phyloP scores from a whole-genome alignment of 495 filamentous ascomycete species.

The Daldinia loculata region DNA sequence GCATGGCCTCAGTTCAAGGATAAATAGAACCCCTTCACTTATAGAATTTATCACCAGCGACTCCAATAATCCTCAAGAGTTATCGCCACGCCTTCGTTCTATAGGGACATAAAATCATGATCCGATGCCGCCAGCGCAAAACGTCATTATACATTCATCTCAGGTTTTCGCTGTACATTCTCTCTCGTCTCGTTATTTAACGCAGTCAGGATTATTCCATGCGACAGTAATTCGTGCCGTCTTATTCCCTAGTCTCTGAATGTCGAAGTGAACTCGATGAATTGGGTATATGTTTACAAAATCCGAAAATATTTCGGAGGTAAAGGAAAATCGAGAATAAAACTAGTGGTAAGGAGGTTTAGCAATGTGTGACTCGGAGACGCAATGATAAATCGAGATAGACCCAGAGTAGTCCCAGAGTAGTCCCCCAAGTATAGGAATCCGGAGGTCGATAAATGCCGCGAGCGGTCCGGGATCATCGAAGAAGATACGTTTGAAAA shows the following conservation, averaged over 20 bases:
- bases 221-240: conserved; percentile 5
- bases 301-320: background rate
- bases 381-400: background rate
- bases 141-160: conserved; percentile 31
- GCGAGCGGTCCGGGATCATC: conserved; percentile 8
- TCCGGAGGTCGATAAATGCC: background rate
- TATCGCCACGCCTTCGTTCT: background rate
- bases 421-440: background rate
- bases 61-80: background rate
- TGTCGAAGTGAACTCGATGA: conserved; percentile 13
- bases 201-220: conserved; percentile 1
- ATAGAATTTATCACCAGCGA: conserved; percentile 5
- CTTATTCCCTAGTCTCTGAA: conserved; percentile 9
- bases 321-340: background rate
- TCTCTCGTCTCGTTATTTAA: conserved; percentile 7
- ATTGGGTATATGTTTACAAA: conserved; percentile 32
- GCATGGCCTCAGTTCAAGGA: conserved; percentile 1
- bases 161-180: conserved; percentile 16
- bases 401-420: background rate
- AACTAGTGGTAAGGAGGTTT: background rate
- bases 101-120: conserved; percentile 7
- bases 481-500: background rate
- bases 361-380: background rate
- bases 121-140: conserved; percentile 12
- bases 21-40: background rate